Base-by-base conservation (phyloP, 2,329 filamentous ascomycete species). In the Colletotrichum viniferum region DNA sequence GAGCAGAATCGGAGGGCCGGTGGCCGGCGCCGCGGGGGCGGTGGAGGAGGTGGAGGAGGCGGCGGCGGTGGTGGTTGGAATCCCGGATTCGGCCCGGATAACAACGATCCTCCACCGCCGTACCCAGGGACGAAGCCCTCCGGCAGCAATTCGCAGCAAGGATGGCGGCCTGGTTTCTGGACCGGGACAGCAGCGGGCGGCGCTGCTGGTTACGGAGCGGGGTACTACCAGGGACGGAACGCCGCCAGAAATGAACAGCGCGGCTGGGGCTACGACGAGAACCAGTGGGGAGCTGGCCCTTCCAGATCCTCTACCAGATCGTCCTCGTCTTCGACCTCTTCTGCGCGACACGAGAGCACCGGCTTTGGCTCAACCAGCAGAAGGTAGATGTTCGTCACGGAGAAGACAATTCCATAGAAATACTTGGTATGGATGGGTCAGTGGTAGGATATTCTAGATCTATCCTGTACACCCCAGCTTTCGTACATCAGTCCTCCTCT, bases 151-250 rank as follows among this genome's bases (percentile, higher is more conserved):
- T 52, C 43, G n/a, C 81, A 84, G 74, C 83, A 90, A 76, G 87
- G 87, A 2, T 95, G 93, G 93, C 88, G 89, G 65, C 94, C 94
- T 7, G 94, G 94, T 2, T 95, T 96, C 84, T 96, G 94, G 94
- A 90, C 87, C 21, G 94, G 94, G 24, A 84, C 91, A n/a, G 88
- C 90, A 0, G 90, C 90, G 18, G 94, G 94, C 60, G 93, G 92
- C 7, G 93, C 94, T 2, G 94, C 93, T 4, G 92, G 88, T 2
- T 95, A 95, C 80, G 82, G 89, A 73, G 92, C 92, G 7, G 91
- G 91, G 0, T 89, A 84, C 56, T 76, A 65, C 56, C 66, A 77
- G 30, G 77, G 77, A 66, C 72, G 79, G 81, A 83, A 77, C 78
- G 80, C 78, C 77, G 71, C 43, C 32, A 73, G 73, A 77, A 78